Base-by-base conservation (phyloP, 2,329 filamentous ascomycete species). In the Onygena corvina region DNA sequence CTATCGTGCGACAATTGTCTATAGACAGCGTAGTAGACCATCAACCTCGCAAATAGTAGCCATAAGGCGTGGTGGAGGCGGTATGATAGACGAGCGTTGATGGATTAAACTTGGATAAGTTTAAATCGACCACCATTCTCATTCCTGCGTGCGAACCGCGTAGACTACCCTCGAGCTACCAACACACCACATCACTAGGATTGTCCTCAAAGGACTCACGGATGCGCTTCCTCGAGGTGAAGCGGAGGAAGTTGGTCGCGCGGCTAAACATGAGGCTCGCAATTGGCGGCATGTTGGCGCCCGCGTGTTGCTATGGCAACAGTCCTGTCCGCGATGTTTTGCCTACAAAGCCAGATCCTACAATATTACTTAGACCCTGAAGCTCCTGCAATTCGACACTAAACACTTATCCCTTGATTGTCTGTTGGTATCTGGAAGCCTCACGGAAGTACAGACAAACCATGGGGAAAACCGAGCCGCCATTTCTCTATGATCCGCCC, bases 401-500 rank as follows among this genome's bases (percentile, higher is more conserved):
- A 27, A n/a, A 20, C 25, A 6, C 38, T 27, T 16, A 8, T 14
- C 38, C 6, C 5, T 16, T n/a, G 5, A 25, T 25, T 5, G n/a
- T 29, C 23, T 25, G n/a, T n/a, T n/a, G n/a, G n/a, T n/a, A n/a
- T n/a, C n/a, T 42, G 25, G 21, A 20, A 29, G 16, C 3, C 27
- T 27, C 27, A 42, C 21, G 27, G 21, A 11, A 42, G 58, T 63
- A 57, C n/a, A n/a, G n/a, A n/a, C n/a, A n/a, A n/a, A 64, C 54
- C 56, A 72, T 64, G 64, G 76, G 76, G 66, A 73, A 72, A 61
- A 68, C 68, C 60, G 70, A 73, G 60, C 76, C 77, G 65, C 86
- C 86, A 49, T 92, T 83, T 70, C 75, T 90, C 66, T 92, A 92
- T 68, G 76, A 80, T 67, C 59, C 71, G 63, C 66, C 75, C 54